These are phyloP conservation scores for Solanum megistacrolobum DNA, from an alignment of 257 asterid species.

Conservation along the genomic window DNA sequence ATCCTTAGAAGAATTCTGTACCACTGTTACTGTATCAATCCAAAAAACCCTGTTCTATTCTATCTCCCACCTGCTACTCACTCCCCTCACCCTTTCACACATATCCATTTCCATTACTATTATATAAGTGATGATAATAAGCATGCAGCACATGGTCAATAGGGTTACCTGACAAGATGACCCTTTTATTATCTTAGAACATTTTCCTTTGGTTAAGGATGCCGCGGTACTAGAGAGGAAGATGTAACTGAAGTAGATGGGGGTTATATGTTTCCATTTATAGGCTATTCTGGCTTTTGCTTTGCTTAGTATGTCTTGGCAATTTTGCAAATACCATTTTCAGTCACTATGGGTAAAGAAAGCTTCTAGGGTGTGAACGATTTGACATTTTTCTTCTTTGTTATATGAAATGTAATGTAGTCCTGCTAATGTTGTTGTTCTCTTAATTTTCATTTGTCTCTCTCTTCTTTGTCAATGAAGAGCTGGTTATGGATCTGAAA, in stretches of 20 bases:
- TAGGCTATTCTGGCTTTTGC: background rate
- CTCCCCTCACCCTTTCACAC: background rate
- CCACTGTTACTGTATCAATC: background rate
- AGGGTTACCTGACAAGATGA: background rate
- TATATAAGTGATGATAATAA: background rate
- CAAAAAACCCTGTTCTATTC: background rate
- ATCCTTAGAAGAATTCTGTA: background rate
- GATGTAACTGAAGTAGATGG: background rate
- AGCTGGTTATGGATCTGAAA: slow-evolving; percentile 95
- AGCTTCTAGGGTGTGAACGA: background rate
- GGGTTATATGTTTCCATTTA: background rate
- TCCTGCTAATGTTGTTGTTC: background rate
- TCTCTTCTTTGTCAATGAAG: slow-evolving; percentile 20
- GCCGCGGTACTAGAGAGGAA: background rate
- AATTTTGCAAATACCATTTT: background rate
- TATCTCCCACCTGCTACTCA: background rate
- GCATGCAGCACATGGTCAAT: background rate
- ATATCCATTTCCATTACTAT: background rate
- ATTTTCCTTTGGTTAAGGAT: background rate
- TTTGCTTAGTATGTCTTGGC: background rate
- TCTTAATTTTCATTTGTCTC: background rate
- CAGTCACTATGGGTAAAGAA: background rate
- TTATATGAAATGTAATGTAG: background rate
- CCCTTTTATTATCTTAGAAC: background rate
- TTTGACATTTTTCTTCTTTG: background rate